Conservation (phyloP, 768 basidiomycete species). For the Gymnopilus dilepis region DNA sequence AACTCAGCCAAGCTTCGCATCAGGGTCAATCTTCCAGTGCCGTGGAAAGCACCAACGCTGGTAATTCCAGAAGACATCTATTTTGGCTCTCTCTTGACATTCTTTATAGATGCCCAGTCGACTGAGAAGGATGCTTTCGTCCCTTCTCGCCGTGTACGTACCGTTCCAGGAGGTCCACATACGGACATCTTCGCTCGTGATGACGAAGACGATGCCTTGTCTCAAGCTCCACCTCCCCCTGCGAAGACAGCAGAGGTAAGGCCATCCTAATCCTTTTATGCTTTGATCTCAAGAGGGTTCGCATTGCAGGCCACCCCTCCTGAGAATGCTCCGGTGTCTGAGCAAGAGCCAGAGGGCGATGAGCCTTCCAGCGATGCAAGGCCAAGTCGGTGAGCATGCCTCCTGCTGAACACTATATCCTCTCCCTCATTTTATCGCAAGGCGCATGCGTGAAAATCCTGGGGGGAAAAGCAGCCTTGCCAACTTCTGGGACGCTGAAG, state of each 20-base stretch:
- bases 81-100: neutral
- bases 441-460: conserved; percentile 50
- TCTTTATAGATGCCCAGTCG: neutral
- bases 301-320: neutral
- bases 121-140: conserved; percentile 44
- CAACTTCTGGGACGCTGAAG: conserved; percentile 54
- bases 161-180: conserved; percentile 56
- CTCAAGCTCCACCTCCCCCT: conserved; percentile 54
- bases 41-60: neutral
- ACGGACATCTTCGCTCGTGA: conserved; percentile 55
- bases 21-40: conserved; percentile 5
- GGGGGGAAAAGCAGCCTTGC: conserved; percentile 49
- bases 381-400: conserved; percentile 52
- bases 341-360: conserved; percentile 40
- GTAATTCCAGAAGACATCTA: neutral
- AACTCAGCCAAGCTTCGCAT: conserved; percentile 36
- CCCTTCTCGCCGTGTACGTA: conserved; percentile 62
- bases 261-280: neutral
- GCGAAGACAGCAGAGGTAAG: conserved; percentile 20
- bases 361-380: conserved; percentile 43
- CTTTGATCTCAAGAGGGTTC: too few species aligned
- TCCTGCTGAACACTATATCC: neutral
- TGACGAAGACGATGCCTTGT: conserved; percentile 60
- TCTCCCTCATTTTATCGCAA: conserved; percentile 22
- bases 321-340: conserved; percentile 28